phyloP scores from a whole-genome alignment of 2,329 filamentous ascomycete species.

The Phyllosticta citriasiana region DNA sequence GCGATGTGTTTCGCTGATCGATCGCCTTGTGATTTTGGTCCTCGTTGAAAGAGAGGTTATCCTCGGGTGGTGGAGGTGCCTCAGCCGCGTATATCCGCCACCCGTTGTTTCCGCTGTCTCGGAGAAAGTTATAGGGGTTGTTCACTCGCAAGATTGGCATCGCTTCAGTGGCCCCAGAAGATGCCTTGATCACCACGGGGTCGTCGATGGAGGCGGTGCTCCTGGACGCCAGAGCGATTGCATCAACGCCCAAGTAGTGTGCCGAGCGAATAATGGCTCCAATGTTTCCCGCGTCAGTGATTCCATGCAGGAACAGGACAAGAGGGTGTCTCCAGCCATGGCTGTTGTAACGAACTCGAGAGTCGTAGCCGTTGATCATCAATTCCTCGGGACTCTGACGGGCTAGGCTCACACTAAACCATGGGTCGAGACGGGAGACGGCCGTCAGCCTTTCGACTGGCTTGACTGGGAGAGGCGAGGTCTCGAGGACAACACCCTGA shows the following conservation, averaged over 20 bases:
- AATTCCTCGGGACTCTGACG: constrained; percentile 66
- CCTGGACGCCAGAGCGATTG: constrained; percentile 64
- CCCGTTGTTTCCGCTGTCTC: constrained; percentile 55
- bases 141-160: constrained; percentile 62
- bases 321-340: constrained; percentile 51
- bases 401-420: constrained; percentile 36
- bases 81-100: constrained; percentile 79
- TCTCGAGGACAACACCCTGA: constrained; percentile 70
- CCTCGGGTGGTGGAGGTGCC: constrained; percentile 10
- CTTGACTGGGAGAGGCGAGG: constrained; percentile 59
- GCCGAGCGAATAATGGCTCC: constrained; percentile 83
- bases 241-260: constrained; percentile 82
- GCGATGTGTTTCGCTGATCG: constrained; percentile 1
- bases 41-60: background rate
- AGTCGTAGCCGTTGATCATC: constrained; percentile 57
- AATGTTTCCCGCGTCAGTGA: constrained; percentile 77
- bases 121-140: constrained; percentile 60
- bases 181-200: constrained; percentile 70
- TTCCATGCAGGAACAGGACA: constrained; percentile 62
- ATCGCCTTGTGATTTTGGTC: background rate
- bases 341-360: constrained; percentile 38
- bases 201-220: constrained; percentile 63
- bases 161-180: constrained; percentile 76
- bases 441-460: background rate
- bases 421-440: background rate